phyloP scores from a whole-genome alignment of 1,139 yeast genomes.

The Williopsis jadinii region DNA sequence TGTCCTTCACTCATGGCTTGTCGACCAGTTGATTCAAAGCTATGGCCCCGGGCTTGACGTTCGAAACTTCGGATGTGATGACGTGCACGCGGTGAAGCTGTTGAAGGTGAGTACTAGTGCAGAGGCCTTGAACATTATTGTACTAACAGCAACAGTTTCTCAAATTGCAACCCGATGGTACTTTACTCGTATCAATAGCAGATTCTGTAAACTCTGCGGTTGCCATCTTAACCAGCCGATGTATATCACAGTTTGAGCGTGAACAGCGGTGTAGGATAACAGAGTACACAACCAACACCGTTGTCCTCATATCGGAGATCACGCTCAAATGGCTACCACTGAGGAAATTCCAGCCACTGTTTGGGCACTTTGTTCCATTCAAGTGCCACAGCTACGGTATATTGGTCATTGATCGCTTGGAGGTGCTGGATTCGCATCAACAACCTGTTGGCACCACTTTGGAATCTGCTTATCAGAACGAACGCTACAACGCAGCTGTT shows the following conservation, averaged over 20 bases:
- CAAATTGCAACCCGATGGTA: slow-evolving; percentile 3
- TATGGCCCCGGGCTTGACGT: slow-evolving; percentile 1
- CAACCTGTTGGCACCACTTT: slow-evolving; percentile 1
- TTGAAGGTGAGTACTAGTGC: not conserved
- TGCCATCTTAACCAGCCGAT: slow-evolving; percentile 2
- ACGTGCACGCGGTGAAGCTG: not conserved
- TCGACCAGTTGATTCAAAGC: not conserved
- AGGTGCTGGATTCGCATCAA: slow-evolving; percentile 3
- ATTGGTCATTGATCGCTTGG: slow-evolving; percentile 3
- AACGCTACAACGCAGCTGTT: slow-evolving; percentile 1
- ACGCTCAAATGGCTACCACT: slow-evolving; percentile 4
- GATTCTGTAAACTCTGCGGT: slow-evolving; percentile 6
- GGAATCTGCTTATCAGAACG: slow-evolving; percentile 3
- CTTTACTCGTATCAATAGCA: slow-evolving; percentile 3
- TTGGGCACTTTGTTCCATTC: slow-evolving; percentile 1
- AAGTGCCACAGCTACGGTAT: slow-evolving; percentile 1
- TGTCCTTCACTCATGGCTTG: slow-evolving; percentile 1
- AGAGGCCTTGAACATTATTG: not conserved
- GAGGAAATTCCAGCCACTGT: not conserved
- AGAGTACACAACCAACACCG: slow-evolving; percentile 3
- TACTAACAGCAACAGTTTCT: slow-evolving; percentile 1
- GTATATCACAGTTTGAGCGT: slow-evolving; percentile 3
- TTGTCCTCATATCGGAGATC: slow-evolving; percentile 1
- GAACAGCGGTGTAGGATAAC: slow-evolving; percentile 8
- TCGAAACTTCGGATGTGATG: not conserved